Conservation (phyloP, 371 early-diverging fungal genomes). For the Thermomucor indicae-seudaticae region DNA sequence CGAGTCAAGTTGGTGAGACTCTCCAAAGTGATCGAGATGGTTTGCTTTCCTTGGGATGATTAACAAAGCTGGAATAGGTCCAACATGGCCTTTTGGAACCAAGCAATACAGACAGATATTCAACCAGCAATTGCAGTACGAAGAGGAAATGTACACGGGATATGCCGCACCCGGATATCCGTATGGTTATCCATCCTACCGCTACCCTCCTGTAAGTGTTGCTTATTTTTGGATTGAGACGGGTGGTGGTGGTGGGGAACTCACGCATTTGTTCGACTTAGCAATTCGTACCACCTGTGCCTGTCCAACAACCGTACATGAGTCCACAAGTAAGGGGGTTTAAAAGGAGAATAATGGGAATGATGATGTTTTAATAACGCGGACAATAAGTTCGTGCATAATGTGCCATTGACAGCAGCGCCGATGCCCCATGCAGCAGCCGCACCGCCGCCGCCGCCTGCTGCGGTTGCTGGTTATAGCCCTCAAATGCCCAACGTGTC, state of each 20-base stretch:
- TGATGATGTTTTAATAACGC: neutral
- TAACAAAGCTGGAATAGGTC: conserved; percentile 16
- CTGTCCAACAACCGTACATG: conserved; percentile 47
- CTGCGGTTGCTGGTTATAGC: conserved; percentile 32
- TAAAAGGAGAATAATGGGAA: neutral
- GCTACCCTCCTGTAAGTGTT: conserved; percentile 33
- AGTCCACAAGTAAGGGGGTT: conserved; percentile 29
- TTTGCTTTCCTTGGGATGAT: neutral
- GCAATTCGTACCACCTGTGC: conserved; percentile 11
- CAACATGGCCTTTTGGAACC: conserved; percentile 50
- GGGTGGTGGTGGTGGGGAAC: neutral
- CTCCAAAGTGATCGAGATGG: neutral
- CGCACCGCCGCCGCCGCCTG: conserved; percentile 21
- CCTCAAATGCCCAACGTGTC: conserved; percentile 44
- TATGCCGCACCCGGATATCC: conserved; percentile 40
- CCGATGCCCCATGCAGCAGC: conserved; percentile 32
- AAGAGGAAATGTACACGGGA: conserved; percentile 30
- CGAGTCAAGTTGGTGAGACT: conserved; percentile 31
- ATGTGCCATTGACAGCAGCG: conserved; percentile 28
- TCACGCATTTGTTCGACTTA: conserved; percentile 10
- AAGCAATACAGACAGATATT: conserved; percentile 42
- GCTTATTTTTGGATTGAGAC: neutral
- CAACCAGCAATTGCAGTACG: conserved; percentile 28
- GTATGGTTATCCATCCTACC: conserved; percentile 43
- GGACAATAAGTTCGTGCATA: conserved; percentile 26